Conservation (phyloP, 441 rosid genomes). For the Viola pubescens region DNA sequence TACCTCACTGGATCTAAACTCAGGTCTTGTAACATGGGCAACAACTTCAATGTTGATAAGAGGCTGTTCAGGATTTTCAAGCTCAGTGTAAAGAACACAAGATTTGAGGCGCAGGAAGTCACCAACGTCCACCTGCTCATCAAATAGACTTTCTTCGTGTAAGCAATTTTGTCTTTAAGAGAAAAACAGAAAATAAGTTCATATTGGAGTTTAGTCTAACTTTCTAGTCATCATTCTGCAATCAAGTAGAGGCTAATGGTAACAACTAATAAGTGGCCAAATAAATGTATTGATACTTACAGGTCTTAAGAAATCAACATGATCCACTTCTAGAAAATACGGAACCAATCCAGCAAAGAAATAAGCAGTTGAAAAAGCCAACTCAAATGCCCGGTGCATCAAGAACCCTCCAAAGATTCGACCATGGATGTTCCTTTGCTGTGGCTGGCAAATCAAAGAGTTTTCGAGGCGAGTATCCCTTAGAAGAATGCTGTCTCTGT, state of each 20-base stretch:
- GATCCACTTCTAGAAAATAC: slow-evolving; percentile 67
- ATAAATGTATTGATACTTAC: slow-evolving; percentile 31
- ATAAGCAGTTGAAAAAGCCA: slow-evolving; percentile 70
- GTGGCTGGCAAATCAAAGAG: slow-evolving; percentile 73
- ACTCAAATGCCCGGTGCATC: slow-evolving; percentile 68
- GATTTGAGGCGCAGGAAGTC: slow-evolving; percentile 71
- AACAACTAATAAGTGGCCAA: neutral
- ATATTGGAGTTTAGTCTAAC: no score
- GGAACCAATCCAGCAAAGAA: slow-evolving; percentile 72
- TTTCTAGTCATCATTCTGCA: no score
- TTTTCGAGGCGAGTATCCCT: slow-evolving; percentile 49
- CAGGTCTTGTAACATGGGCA: slow-evolving; percentile 83
- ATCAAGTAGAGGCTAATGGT: neutral
- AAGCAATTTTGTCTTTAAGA: no score
- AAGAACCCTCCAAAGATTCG: slow-evolving; percentile 74
- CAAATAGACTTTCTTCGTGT: neutral
- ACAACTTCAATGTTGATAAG: slow-evolving; percentile 69
- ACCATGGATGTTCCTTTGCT: slow-evolving; percentile 71
- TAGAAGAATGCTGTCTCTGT: slow-evolving; percentile 69
- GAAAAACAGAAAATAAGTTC: no score
- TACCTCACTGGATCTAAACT: slow-evolving; percentile 77
- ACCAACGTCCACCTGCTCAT: slow-evolving; percentile 71
- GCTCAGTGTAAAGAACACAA: slow-evolving; percentile 64
- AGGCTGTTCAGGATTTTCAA: slow-evolving; percentile 46
- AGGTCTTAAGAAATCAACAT: slow-evolving; percentile 70